Evolutionary conservation across 805 yeast genomes (phyloP), one percentile per base, ranked within the genome.

Genomic region (Kluyveromyces dobzhanskii): DNA sequence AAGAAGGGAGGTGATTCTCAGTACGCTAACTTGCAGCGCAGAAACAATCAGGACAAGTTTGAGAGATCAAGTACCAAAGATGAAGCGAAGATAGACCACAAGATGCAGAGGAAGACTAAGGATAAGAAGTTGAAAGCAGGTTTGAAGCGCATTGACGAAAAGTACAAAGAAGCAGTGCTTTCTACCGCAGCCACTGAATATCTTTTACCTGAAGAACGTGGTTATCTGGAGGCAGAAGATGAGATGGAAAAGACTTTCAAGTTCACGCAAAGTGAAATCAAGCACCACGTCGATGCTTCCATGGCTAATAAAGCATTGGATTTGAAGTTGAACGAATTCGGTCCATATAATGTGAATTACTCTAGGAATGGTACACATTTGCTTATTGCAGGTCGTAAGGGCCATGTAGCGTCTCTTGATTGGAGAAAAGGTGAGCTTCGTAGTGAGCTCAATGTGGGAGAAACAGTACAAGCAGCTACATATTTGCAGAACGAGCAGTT

Each of bases 401-500:
- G 99, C 3, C 98, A 92, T 66, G 77, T 92, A 37, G 97, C 98
- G 0, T 76, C 92, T 2, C 80, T 92, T 69, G 96, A 92, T 64
- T 92, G 98, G 97, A 76, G 94, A 56, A 75, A 78, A 29, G 97
- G 97, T 11, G 69, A 67, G 29, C 64, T 90, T 25, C 80, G 78
- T 44, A 78, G 94, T 32, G 99, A 92, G 59, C 60, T 92, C 39
- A 76, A 85, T 54, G 66, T 92, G 17, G 80, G 82, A 53, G 99
- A 92, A 63, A 86, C 97, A 0, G 85, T 88, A 9, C 75, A 85
- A 53, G 92, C 88, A 2, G 96, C 88, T 18, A 84, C 87, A 54
- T 87, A 83, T 63, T 67, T 92, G 45, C 97, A 90, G 54, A 87
- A 82, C 55, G 94, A 88, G 56, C 96, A 87, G 61, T 87, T 69